A percentile compares a stretch with the other conserved stretches of the same genome.
Conservation (phyloP, 2,329 filamentous ascomycete genomes). For the Fusarium humuli region DNA sequence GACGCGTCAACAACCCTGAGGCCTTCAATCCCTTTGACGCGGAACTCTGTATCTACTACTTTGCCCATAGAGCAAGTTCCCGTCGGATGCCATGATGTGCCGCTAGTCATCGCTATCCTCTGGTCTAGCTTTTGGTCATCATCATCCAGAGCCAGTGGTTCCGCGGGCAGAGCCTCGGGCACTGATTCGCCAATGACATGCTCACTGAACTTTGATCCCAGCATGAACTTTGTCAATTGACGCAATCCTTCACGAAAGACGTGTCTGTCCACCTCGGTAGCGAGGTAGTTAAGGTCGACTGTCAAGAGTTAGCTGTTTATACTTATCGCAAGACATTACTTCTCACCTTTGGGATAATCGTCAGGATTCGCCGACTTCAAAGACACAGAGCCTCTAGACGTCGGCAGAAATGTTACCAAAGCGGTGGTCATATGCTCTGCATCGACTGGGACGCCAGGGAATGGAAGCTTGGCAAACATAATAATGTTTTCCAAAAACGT, state of each 20-base stretch:
- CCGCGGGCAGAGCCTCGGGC: constrained; percentile 21
- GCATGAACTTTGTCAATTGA: constrained; percentile 41
- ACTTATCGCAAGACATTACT: neutral
- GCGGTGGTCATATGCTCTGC: constrained; percentile 42
- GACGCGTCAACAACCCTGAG: constrained; percentile 52
- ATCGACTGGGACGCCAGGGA: constrained; percentile 38
- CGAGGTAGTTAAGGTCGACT: constrained; percentile 44
- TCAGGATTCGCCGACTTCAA: constrained; percentile 36
- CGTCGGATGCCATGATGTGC: constrained; percentile 65
- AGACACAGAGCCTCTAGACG: constrained; percentile 40
- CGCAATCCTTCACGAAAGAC: constrained; percentile 42
- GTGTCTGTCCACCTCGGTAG: constrained; percentile 43
- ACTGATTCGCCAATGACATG: constrained; percentile 41
- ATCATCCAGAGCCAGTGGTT: constrained; percentile 33
- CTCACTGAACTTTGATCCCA: constrained; percentile 33
- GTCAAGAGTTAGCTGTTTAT: neutral
- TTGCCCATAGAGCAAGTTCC: constrained; percentile 67
- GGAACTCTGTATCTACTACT: constrained; percentile 67
- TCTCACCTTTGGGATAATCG: constrained; percentile 41
- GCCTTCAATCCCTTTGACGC: constrained; percentile 58
- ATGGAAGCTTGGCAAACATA: constrained; percentile 40
- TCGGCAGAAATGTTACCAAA: constrained; percentile 42
- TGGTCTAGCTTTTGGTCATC: constrained; percentile 40
- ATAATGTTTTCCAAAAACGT: constrained; percentile 44
- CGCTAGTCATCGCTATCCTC: constrained; percentile 33